phyloP scores from a whole-genome alignment of 306 rosid species.

The Prunus davidiana region DNA sequence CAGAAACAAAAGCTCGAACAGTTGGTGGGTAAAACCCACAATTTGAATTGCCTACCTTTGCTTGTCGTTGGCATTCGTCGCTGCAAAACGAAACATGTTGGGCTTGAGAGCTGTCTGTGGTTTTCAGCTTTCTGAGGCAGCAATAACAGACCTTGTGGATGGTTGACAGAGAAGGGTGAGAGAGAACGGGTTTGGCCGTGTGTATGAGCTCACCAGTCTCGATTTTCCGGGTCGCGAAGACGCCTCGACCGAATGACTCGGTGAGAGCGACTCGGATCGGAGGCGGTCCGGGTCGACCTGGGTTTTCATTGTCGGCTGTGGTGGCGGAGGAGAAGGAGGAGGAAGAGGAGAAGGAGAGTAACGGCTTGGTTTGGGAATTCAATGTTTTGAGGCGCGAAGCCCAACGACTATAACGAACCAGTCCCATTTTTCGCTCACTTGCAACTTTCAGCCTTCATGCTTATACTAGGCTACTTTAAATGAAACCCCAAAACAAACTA shows the following conservation, averaged over 20 bases:
- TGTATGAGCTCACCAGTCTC: conserved; percentile 71
- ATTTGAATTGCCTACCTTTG: conserved; percentile 34
- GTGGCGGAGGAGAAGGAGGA: conserved; percentile 28
- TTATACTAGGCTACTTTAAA: too few relatives aligned
- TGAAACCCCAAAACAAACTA: too few relatives aligned
- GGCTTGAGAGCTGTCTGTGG: conserved; percentile 5
- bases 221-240: conserved; percentile 73
- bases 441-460: background rate
- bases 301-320: background rate
- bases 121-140: conserved; percentile 53
- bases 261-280: conserved; percentile 74
- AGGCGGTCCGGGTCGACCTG: conserved; percentile 46
- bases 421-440: background rate
- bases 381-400: conserved; percentile 28
- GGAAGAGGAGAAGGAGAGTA: conserved; percentile 8
- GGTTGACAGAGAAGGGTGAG: conserved; percentile 57
- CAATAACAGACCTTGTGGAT: conserved; percentile 50
- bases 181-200: conserved; percentile 64
- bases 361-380: conserved; percentile 9
- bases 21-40: conserved; percentile 10
- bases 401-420: conserved; percentile 32
- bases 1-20: conserved; percentile 37
- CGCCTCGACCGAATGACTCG: conserved; percentile 70
- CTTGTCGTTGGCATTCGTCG: conserved; percentile 41
- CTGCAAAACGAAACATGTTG: conserved; percentile 45